Evolutionary conservation across 2,329 filamentous ascomycete species (phyloP).

Genomic region (Ophiocordyceps camponoti-leonardi): DNA sequence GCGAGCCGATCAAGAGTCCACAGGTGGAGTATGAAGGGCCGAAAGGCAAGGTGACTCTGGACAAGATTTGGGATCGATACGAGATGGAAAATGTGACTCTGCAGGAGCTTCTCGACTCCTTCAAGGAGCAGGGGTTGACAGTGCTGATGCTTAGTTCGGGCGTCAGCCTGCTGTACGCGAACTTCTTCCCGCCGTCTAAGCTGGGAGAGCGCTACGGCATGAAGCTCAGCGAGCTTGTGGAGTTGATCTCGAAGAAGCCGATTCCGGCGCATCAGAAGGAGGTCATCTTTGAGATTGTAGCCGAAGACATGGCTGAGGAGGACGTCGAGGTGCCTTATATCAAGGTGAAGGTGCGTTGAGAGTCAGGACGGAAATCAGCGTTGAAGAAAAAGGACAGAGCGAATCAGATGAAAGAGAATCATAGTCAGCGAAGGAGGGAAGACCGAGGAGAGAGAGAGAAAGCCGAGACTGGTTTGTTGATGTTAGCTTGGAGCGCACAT

Average conservation of each 20-base stretch:
- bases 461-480: background rate
- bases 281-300: slow-evolving; percentile 90
- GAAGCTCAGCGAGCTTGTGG: slow-evolving; percentile 78
- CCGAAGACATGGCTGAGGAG: slow-evolving; percentile 73
- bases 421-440: background rate
- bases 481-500: background rate
- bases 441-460: too few species aligned
- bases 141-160: slow-evolving; percentile 96
- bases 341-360: slow-evolving; percentile 53
- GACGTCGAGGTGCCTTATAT: slow-evolving; percentile 97
- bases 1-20: slow-evolving; percentile 83
- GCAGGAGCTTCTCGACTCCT: slow-evolving; percentile 65
- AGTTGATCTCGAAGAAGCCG: slow-evolving; percentile 78
- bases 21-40: slow-evolving; percentile 80
- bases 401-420: background rate
- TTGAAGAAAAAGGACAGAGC: slow-evolving; percentile 1
- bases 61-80: slow-evolving; percentile 97
- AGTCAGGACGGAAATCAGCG: background rate
- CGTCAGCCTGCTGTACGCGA: slow-evolving; percentile 83
- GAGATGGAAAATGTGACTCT: slow-evolving; percentile 78
- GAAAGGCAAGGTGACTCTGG: slow-evolving; percentile 63
- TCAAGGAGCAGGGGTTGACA: slow-evolving; percentile 62
- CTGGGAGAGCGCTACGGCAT: slow-evolving; percentile 66
- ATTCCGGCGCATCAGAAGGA: slow-evolving; percentile 87
- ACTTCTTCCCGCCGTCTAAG: slow-evolving; percentile 68